phyloP scores from a whole-genome alignment of 306 rosid species.

The Vigna radiata region DNA sequence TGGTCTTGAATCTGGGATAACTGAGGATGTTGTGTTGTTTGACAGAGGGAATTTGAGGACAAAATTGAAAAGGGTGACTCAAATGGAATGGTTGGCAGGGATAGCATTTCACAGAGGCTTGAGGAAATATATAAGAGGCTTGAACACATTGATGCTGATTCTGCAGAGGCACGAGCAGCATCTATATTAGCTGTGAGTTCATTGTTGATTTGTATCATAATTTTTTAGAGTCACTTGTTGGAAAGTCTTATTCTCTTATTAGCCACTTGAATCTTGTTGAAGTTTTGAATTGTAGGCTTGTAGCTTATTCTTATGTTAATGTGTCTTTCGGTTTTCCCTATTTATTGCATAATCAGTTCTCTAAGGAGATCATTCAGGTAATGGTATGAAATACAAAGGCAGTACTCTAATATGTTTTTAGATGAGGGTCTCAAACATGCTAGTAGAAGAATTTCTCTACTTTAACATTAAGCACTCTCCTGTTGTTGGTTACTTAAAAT shows the following conservation, averaged over 20 bases:
- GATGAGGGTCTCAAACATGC: not conserved
- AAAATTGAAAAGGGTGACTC: slow-evolving; percentile 47
- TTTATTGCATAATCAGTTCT: not conserved
- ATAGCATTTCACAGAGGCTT: slow-evolving; percentile 70
- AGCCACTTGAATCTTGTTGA: slow-evolving; percentile 16
- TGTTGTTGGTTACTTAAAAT: not conserved
- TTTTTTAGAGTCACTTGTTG: slow-evolving; percentile 22
- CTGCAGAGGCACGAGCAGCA: slow-evolving; percentile 97
- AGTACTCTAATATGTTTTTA: not conserved
- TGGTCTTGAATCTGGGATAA: slow-evolving; percentile 6
- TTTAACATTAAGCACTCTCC: not conserved
- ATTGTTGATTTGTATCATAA: slow-evolving; percentile 34
- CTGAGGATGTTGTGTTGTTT: slow-evolving; percentile 40
- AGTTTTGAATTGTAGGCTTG: not conserved
- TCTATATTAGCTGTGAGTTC: slow-evolving; percentile 93
- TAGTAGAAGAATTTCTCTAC: not conserved
- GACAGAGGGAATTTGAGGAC: slow-evolving; percentile 79
- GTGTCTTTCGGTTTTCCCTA: slow-evolving; percentile 20
- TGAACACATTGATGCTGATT: slow-evolving; percentile 85
- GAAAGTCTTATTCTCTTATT: slow-evolving; percentile 27
- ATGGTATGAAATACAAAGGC: not conserved
- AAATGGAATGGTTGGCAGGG: slow-evolving; percentile 59
- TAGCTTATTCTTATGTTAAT: slow-evolving; percentile 1
- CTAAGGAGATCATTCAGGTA: not conserved
- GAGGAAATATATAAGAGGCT: slow-evolving; percentile 96